Base-by-base conservation (phyloP, 176 grass and related monocot genomes). In the Phoenix dactylifera region DNA sequence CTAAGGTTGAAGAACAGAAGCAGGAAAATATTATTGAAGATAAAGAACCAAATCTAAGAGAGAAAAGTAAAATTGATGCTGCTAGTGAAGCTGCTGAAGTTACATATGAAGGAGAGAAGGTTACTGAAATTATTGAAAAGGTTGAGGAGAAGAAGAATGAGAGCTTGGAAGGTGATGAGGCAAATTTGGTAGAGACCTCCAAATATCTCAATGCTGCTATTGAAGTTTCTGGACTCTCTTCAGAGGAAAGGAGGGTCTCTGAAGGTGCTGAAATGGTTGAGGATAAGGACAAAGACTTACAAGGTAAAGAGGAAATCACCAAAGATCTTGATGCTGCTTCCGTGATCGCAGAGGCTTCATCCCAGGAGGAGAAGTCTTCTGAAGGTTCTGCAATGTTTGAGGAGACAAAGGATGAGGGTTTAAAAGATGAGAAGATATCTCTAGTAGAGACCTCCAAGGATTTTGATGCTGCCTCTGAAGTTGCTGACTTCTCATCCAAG, bases 231-330 rank as follows among this genome's bases (percentile, higher is more conserved):
- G 30, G 7, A 35, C 6, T 35, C 30, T 35, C 30, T 35, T 35
- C 6, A 7, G 30, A 9, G 30, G 30, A 35, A 35, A 35, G 6
- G 30, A 35, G 7, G 6, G 6, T 7, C 30, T 35, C 7, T 35
- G 30, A 35, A 35, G 30, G 29, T 32, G 5, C 4, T 32, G 29
- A 32, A 5, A 6, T 26, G 26, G 26, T 26, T 26, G 26, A 26
- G 26, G 26, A 26, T 26, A 26, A 26, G 26, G 4, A 59, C 15
- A 9, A 59, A 14, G 16, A 59, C 16, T 59, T 59, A 26, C 22
- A 59, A 26, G 16, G 26, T 55, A 16, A 56, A 55, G 65, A 56
- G 51, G 65, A 51, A 64, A 16, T 64, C 19, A 15, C 39, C 23
- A 17, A 10, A 50, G 16, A 22, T 24, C 39, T 1, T 65, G 22